Evolutionary conservation across 139 green algal genomes (phyloP).

Genomic region (Coccomyxa sp.): DNA sequence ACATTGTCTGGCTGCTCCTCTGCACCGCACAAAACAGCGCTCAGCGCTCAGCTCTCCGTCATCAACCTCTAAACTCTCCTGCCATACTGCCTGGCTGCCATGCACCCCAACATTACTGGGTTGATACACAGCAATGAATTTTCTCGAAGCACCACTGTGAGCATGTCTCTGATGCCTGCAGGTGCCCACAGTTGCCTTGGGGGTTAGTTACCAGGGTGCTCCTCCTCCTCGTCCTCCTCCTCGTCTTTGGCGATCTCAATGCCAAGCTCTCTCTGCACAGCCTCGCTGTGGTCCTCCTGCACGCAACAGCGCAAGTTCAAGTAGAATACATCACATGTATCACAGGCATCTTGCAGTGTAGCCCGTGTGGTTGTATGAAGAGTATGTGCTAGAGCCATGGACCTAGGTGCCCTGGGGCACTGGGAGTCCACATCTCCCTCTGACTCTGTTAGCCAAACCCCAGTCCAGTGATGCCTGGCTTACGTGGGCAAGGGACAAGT

Average conservation of each 20-base stretch:
- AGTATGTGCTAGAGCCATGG: neutral
- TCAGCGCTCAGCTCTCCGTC: no score
- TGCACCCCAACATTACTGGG: no score
- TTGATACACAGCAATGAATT: no score
- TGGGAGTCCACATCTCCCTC: neutral
- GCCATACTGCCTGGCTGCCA: no score
- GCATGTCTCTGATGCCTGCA: no score
- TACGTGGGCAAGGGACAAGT: neutral
- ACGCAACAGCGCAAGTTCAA: no score
- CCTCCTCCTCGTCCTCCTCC: conserved; percentile 45
- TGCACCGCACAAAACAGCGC: conserved; percentile 7
- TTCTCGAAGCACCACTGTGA: no score
- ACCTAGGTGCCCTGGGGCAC: neutral
- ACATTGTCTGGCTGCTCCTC: conserved; percentile 4
- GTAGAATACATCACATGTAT: no score
- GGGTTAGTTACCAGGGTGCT: conserved; percentile 23
- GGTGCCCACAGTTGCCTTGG: no score
- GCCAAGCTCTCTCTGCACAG: conserved; percentile 45
- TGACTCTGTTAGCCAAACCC: neutral
- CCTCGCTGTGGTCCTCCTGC: conserved; percentile 24
- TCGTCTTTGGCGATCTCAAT: conserved; percentile 44
- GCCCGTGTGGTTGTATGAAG: no score
- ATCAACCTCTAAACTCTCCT: no score
- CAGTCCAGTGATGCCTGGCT: neutral
- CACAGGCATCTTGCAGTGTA: no score